phyloP scores from a whole-genome alignment of 2,329 filamentous ascomycete species.

The Fusarium camptoceras region DNA sequence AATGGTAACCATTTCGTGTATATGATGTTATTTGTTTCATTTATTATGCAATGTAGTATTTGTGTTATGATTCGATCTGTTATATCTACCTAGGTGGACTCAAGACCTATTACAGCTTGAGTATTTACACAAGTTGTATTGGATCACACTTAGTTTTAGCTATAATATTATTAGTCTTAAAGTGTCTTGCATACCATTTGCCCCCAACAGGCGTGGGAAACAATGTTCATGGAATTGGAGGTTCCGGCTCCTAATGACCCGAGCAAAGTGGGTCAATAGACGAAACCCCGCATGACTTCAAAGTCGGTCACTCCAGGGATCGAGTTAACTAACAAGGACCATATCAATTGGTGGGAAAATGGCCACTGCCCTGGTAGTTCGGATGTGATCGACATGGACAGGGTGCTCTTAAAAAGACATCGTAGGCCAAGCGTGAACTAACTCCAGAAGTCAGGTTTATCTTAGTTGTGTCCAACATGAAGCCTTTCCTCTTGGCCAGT shows the following conservation, averaged over 20 bases:
- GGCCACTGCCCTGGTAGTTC: neutral
- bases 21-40: accelerated
- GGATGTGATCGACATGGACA: neutral
- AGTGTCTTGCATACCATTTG: neutral
- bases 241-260: neutral
- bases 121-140: too few species aligned
- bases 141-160: too few species aligned
- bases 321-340: neutral
- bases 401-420: neutral
- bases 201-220: neutral
- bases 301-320: neutral
- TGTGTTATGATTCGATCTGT: too few species aligned
- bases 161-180: too few species aligned
- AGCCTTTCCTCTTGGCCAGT: neutral
- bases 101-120: too few species aligned
- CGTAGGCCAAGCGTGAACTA: neutral
- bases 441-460: neutral
- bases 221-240: neutral
- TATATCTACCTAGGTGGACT: too few species aligned
- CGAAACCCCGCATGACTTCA: neutral
- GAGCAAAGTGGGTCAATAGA: neutral
- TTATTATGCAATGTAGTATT: neutral
- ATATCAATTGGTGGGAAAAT: neutral
- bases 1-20: neutral
- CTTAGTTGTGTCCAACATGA: neutral